A percentile compares a stretch with the other conserved stretches of the same genome.
These are phyloP conservation scores for Blastomyces silverae DNA, from an alignment of 2,329 filamentous ascomycete genomes.

Conservation along the genomic window DNA sequence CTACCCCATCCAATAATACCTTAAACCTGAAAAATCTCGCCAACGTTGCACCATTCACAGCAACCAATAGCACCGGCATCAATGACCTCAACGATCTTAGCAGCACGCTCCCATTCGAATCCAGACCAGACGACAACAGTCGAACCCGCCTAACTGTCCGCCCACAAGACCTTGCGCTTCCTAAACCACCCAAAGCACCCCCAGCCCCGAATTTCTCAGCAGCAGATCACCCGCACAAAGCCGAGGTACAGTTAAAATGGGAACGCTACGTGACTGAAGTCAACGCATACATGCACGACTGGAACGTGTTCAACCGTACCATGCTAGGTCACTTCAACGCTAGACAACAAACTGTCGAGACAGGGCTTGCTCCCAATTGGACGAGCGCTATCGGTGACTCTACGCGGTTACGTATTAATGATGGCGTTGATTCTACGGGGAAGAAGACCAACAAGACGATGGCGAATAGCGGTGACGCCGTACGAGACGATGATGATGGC, in stretches of 20 bases:
- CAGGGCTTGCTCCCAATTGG: constrained; percentile 44
- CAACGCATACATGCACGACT: constrained; percentile 51
- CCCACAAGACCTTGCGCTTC: constrained; percentile 41
- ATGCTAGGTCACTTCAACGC: constrained; percentile 52
- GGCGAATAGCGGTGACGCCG: constrained; percentile 1
- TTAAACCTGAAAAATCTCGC: constrained; percentile 48
- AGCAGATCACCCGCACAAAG: constrained; percentile 29
- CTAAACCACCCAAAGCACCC: constrained; percentile 49
- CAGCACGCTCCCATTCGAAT: constrained; percentile 53
- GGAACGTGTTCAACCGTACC: constrained; percentile 48
- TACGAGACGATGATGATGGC: constrained; percentile 20
- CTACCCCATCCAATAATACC: not conserved
- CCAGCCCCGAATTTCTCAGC: constrained; percentile 26
- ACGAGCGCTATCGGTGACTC: constrained; percentile 49
- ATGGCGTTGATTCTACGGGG: constrained; percentile 9
- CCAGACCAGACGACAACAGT: constrained; percentile 39
- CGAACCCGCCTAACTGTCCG: constrained; percentile 33
- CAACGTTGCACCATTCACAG: constrained; percentile 46
- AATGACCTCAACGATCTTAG: constrained; percentile 49
- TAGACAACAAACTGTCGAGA: constrained; percentile 45
- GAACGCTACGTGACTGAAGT: constrained; percentile 49
- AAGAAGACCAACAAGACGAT: not conserved
- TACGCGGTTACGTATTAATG: constrained; percentile 28
- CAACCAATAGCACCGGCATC: constrained; percentile 44
- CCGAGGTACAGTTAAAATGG: constrained; percentile 43